Conservation (phyloP, 805 yeast species). For the Saturnispora dispora region DNA sequence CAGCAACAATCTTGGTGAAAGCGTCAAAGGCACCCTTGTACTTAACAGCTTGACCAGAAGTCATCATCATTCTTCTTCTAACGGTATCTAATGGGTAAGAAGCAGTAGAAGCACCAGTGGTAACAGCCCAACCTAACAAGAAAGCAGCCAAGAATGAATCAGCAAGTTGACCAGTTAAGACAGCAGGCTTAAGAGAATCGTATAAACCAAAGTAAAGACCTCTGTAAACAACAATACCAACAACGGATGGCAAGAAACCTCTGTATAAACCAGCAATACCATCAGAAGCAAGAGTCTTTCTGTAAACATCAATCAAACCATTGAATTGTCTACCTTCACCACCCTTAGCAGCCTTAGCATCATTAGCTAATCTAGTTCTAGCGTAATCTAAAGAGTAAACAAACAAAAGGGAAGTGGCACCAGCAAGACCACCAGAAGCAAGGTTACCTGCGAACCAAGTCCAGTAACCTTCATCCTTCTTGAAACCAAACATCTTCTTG, state of each 20-base stretch:
- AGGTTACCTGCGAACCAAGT: conserved; percentile 95
- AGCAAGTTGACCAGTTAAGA: conserved; percentile 88
- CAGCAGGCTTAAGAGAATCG: conserved; percentile 93
- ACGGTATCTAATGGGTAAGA: conserved; percentile 98
- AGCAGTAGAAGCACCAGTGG: conserved; percentile 98
- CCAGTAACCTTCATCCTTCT: conserved; percentile 91
- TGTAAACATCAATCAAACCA: conserved; percentile 95
- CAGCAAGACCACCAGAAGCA: conserved; percentile 98
- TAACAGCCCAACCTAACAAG: conserved; percentile 95
- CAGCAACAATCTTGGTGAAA: conserved; percentile 84
- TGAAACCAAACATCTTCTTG: conserved; percentile 93
- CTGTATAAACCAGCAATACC: conserved; percentile 98
- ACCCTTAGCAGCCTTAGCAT: conserved; percentile 84
- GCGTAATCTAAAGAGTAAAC: conserved; percentile 97
- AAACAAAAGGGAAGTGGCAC: conserved; percentile 88
- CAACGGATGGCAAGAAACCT: conserved; percentile 98
- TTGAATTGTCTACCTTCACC: conserved; percentile 84
- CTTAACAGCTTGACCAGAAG: conserved; percentile 97
- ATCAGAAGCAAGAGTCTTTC: conserved; percentile 88
- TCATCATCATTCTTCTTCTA: conserved; percentile 99
- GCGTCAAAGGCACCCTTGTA: conserved; percentile 93
- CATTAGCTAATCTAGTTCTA: conserved; percentile 98
- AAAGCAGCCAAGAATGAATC: conserved; percentile 93
- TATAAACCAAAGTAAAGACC: conserved; percentile 97
- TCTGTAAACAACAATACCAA: conserved; percentile 97